Evolutionary conservation across 805 yeast genomes (phyloP).

Genomic region (Pichia nakasei): DNA sequence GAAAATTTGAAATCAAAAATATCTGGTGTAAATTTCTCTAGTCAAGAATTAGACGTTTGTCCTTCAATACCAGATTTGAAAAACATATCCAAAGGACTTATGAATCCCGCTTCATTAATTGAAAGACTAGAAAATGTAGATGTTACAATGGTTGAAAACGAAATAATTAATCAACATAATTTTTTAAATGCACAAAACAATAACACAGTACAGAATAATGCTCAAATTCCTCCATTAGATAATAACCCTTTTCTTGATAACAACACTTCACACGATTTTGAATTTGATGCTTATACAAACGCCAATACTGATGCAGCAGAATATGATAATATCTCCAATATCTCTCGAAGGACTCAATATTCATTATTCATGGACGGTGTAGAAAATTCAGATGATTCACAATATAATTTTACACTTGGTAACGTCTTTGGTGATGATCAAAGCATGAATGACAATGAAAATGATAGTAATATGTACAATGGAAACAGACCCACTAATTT

Average conservation of each 20-base stretch:
- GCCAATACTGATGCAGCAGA: constrained; percentile 20
- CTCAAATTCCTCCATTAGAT: neutral
- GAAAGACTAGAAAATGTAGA: constrained; percentile 16
- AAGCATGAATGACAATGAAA: neutral
- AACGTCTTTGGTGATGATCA: neutral
- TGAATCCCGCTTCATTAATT: constrained; percentile 12
- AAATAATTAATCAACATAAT: neutral
- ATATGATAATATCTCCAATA: constrained; percentile 4
- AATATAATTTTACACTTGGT: neutral
- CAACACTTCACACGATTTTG: neutral
- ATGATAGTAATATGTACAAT: neutral
- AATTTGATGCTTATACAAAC: constrained; percentile 11
- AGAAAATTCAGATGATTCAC: constrained; percentile 17
- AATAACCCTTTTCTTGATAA: neutral
- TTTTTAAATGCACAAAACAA: neutral
- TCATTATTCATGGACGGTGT: constrained; percentile 25
- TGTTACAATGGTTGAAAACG: neutral
- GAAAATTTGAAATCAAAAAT: neutral
- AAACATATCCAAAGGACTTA: neutral
- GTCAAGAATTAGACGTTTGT: neutral
- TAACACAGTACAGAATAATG: neutral
- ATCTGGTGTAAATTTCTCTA: constrained; percentile 1
- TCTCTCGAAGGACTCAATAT: constrained; percentile 22
- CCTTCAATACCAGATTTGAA: constrained; percentile 4
- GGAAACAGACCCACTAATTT: neutral